Evolutionary conservation across 1,284 basidiomycete species (phyloP).

Genomic region (Pyrrhoderma noxium): DNA sequence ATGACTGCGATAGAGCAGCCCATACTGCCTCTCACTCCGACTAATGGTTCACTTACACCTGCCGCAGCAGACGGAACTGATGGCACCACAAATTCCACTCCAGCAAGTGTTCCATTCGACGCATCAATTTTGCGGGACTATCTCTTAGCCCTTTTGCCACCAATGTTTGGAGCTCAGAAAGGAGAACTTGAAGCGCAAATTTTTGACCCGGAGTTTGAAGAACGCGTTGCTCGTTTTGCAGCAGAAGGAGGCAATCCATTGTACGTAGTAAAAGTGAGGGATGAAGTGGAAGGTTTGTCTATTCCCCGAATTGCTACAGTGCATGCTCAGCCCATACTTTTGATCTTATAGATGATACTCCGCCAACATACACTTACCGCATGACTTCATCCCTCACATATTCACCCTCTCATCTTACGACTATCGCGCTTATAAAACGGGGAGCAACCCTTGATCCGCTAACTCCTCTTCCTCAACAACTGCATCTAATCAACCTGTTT

Average conservation of each 20-base stretch:
- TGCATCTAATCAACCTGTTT: conserved; percentile 91
- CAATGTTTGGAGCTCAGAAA: conserved; percentile 58
- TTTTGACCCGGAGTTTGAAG: conserved; percentile 70
- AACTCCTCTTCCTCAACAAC: conserved; percentile 74
- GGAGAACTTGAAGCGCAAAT: conserved; percentile 55
- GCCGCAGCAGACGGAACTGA: background rate
- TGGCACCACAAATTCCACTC: conserved; percentile 7
- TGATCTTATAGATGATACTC: conserved; percentile 43
- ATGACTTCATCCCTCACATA: conserved; percentile 74
- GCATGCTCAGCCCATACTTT: no score
- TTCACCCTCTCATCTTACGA: conserved; percentile 74
- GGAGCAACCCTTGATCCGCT: conserved; percentile 75
- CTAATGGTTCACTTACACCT: conserved; percentile 12
- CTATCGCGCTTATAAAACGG: conserved; percentile 93
- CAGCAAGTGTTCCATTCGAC: conserved; percentile 25
- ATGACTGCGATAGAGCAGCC: conserved; percentile 15
- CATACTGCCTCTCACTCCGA: conserved; percentile 3
- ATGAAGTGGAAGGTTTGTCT: conserved; percentile 60
- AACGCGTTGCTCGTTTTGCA: conserved; percentile 66
- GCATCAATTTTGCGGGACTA: conserved; percentile 37
- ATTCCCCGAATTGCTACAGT: background rate
- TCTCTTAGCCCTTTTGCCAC: conserved; percentile 63
- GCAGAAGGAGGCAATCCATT: conserved; percentile 63
- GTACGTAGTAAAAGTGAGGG: conserved; percentile 72
- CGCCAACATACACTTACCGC: conserved; percentile 58